phyloP scores from a whole-genome alignment of 176 grass and related monocot species.

The Carex scoparia region DNA sequence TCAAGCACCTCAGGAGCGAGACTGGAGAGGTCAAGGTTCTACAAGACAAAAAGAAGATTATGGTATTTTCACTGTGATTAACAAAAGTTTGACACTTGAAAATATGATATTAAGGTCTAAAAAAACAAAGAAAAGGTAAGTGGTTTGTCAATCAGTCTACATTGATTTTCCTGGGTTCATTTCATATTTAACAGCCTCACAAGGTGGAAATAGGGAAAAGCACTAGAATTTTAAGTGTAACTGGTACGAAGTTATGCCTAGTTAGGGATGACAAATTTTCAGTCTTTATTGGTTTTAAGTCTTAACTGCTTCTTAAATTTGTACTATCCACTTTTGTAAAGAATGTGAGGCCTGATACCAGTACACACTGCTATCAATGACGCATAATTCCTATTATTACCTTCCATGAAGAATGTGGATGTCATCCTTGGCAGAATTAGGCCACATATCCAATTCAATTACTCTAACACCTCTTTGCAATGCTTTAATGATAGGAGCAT shows the following conservation, averaged over 20 bases:
- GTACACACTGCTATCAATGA: neutral
- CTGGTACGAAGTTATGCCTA: neutral
- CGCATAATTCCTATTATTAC: conserved; percentile 25
- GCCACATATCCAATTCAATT: conserved; percentile 97
- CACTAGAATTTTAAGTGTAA: neutral
- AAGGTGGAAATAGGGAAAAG: neutral
- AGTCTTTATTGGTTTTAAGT: neutral
- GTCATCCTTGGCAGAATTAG: conserved; percentile 91
- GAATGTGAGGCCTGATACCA: neutral
- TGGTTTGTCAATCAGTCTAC: neutral
- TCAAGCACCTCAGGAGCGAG: conserved; percentile 78
- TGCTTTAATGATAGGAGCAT: conserved; percentile 90
- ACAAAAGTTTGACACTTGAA: neutral
- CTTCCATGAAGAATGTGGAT: conserved; percentile 94
- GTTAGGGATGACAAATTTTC: neutral
- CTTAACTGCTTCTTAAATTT: neutral
- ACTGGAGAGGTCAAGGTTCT: conserved; percentile 96
- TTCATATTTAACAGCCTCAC: neutral
- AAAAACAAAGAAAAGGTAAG: neutral
- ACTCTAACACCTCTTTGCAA: conserved; percentile 82
- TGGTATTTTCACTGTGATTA: neutral
- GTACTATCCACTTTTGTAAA: neutral
- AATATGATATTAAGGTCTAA: neutral
- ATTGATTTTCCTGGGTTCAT: neutral
- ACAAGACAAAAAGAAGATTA: conserved; percentile 22